A percentile compares a stretch with the other conserved stretches of the same genome.
phyloP scores from a whole-genome alignment of 2,329 filamentous ascomycete genomes.

The Plenodomus tracheiphilus region DNA sequence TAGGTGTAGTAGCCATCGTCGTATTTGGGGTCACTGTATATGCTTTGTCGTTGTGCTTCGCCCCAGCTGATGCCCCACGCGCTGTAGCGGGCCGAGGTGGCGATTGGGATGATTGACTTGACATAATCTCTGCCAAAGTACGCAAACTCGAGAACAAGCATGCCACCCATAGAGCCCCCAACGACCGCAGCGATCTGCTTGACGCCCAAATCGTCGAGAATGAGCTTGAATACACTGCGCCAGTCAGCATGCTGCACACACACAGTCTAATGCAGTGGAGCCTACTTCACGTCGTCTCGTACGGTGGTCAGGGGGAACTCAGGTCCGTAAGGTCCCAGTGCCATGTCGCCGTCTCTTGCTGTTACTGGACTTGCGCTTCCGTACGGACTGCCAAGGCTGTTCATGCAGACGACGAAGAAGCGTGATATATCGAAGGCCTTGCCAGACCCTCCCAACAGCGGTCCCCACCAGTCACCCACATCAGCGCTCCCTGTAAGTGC shows the following conservation, averaged over 20 bases:
- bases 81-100: constrained; percentile 81
- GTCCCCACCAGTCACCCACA: constrained; percentile 87
- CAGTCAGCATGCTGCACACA: constrained; percentile 7
- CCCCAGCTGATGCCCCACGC: constrained; percentile 93
- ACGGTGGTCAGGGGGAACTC: constrained; percentile 97
- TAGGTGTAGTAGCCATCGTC: constrained; percentile 94
- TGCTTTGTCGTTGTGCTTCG: constrained; percentile 85
- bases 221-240: constrained; percentile 71
- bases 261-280: constrained; percentile 4
- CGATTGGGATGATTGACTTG: constrained; percentile 77
- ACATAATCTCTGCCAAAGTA: constrained; percentile 90
- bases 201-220: constrained; percentile 80
- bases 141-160: constrained; percentile 89
- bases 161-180: constrained; percentile 84
- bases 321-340: constrained; percentile 81
- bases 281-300: constrained; percentile 90
- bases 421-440: constrained; percentile 79
- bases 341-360: constrained; percentile 76
- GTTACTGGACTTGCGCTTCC: constrained; percentile 89
- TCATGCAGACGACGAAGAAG: constrained; percentile 86
- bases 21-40: constrained; percentile 98
- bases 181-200: constrained; percentile 77
- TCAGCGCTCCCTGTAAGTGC: constrained; percentile 84
- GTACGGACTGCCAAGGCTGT: constrained; percentile 83
- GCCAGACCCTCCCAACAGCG: constrained; percentile 75